Conservation (phyloP, 2,329 filamentous ascomycete genomes). For the Arthrocladium fulminans region DNA sequence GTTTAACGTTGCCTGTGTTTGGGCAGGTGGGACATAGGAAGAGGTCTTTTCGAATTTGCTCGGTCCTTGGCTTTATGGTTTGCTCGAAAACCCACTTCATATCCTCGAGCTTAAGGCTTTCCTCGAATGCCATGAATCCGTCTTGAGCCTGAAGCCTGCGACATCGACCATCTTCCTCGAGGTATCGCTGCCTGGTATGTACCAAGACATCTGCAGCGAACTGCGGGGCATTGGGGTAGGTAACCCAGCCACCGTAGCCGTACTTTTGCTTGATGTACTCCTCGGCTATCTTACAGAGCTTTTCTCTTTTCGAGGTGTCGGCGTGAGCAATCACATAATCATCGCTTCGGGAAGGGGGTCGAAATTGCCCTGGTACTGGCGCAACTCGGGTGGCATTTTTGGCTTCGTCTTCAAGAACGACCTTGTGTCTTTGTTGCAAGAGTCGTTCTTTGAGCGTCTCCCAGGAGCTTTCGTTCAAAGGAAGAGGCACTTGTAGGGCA, state of each 20-base stretch:
- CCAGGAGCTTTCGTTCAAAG: slow-evolving; percentile 63
- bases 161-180: slow-evolving; percentile 49
- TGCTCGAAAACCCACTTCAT: slow-evolving; percentile 80
- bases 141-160: slow-evolving; percentile 41
- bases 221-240: slow-evolving; percentile 52
- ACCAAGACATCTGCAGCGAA: slow-evolving; percentile 66
- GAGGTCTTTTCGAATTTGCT: slow-evolving; percentile 58
- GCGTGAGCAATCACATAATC: slow-evolving; percentile 8
- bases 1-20: slow-evolving; percentile 46
- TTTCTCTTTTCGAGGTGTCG: slow-evolving; percentile 58
- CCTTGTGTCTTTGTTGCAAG: slow-evolving; percentile 54
- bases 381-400: slow-evolving; percentile 1
- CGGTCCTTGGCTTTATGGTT: slow-evolving; percentile 63
- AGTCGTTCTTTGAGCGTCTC: slow-evolving; percentile 58
- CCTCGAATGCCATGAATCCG: slow-evolving; percentile 39
- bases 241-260: slow-evolving; percentile 55
- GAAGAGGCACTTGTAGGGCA: slow-evolving; percentile 59
- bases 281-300: slow-evolving; percentile 58
- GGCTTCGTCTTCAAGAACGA: slow-evolving; percentile 38
- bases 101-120: slow-evolving; percentile 64
- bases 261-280: slow-evolving; percentile 59
- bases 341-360: slow-evolving; percentile 1
- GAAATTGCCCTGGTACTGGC: slow-evolving; percentile 2
- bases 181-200: slow-evolving; percentile 59
- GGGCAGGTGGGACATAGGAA: slow-evolving; percentile 68